phyloP scores from a whole-genome alignment of 164 flowering plant species.

The Piper longum region DNA sequence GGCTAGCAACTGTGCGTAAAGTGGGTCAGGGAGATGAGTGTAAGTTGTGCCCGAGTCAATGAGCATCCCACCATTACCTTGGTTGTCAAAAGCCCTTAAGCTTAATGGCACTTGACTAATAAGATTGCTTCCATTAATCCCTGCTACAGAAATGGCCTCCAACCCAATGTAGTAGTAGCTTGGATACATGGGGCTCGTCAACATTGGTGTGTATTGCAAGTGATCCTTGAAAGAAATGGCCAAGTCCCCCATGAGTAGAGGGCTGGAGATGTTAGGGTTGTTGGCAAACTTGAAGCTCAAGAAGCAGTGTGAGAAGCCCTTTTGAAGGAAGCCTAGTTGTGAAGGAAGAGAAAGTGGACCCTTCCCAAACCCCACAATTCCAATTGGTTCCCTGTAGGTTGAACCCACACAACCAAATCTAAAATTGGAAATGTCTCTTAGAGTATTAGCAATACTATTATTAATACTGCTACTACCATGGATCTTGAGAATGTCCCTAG shows the following conservation, averaged over 20 bases:
- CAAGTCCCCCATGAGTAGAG: conserved; percentile 45
- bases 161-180: conserved; percentile 54
- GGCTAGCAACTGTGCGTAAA: conserved; percentile 32
- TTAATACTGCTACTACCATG: conserved; percentile 19
- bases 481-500: conserved; percentile 38
- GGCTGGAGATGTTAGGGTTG: conserved; percentile 56
- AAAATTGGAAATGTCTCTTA: conserved; percentile 29
- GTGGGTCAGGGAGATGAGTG: conserved; percentile 52
- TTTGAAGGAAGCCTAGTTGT: conserved; percentile 55
- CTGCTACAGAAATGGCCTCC: conserved; percentile 28
- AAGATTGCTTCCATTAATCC: conserved; percentile 10
- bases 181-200: conserved; percentile 40
- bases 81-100: conserved; percentile 36
- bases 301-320: conserved; percentile 72
- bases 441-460: conserved; percentile 5
- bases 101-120: conserved; percentile 18
- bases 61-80: conserved; percentile 66
- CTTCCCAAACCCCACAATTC: conserved; percentile 64
- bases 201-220: conserved; percentile 53
- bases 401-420: conserved; percentile 58
- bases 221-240: conserved; percentile 39
- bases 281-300: conserved; percentile 55
- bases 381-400: conserved; percentile 60
- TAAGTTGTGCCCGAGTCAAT: conserved; percentile 74
- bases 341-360: conserved; percentile 59